Conservation (phyloP, 2,329 filamentous ascomycete species). For the Epichloe glyceriae region DNA sequence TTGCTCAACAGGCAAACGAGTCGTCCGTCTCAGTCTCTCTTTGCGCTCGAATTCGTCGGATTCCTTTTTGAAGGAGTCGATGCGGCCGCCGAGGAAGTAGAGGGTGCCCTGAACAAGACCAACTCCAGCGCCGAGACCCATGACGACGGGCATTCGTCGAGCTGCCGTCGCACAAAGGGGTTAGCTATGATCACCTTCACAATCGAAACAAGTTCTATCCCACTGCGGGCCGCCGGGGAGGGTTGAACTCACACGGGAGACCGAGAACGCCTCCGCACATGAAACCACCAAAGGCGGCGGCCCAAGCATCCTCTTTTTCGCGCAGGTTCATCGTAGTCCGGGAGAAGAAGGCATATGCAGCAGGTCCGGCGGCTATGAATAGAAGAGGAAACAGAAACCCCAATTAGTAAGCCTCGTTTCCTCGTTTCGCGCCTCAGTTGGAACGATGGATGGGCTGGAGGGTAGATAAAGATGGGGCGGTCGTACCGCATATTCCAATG, state of each 20-base stretch:
- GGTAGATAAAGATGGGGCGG: not conserved
- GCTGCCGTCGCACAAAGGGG: constrained; percentile 11
- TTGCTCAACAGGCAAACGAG: constrained; percentile 63
- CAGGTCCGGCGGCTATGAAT: constrained; percentile 44
- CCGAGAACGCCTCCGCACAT: constrained; percentile 61
- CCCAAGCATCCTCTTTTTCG: constrained; percentile 68
- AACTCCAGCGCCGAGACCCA: constrained; percentile 51
- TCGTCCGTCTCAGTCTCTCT: constrained; percentile 59
- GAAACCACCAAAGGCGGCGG: constrained; percentile 64
- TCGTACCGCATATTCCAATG: constrained; percentile 38
- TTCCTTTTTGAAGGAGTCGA: constrained; percentile 37
- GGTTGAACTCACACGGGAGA: constrained; percentile 46
- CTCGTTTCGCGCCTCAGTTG: not conserved
- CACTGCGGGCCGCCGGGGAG: no score
- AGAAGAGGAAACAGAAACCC: not conserved
- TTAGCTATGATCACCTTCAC: not conserved
- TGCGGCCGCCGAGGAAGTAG: constrained; percentile 54
- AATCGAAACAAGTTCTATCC: not conserved
- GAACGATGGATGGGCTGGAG: not conserved
- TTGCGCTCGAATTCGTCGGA: constrained; percentile 64
- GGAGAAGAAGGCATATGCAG: constrained; percentile 65
- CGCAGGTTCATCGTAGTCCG: constrained; percentile 72
- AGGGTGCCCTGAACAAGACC: constrained; percentile 48
- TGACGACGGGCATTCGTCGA: constrained; percentile 50
- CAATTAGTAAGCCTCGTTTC: not conserved